These are phyloP conservation scores for Aspergillus coremiiformis DNA, from an alignment of 495 filamentous ascomycete species.

Conservation along the genomic window DNA sequence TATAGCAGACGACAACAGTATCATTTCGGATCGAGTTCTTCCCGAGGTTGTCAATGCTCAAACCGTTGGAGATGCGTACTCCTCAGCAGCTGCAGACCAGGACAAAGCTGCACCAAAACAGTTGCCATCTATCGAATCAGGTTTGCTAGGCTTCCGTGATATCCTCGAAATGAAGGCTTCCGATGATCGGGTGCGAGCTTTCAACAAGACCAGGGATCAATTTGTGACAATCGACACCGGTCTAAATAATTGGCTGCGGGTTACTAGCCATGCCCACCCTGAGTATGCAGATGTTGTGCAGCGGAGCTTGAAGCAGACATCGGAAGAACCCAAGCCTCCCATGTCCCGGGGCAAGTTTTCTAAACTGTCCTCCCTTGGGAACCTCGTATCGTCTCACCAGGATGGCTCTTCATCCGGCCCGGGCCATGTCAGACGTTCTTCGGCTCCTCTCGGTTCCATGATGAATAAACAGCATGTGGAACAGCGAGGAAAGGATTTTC, in stretches of 20 bases:
- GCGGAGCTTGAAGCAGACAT: slow-evolving; percentile 25
- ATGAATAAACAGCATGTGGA: slow-evolving; percentile 47
- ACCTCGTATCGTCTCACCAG: slow-evolving; percentile 33
- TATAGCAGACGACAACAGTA: slow-evolving; percentile 10
- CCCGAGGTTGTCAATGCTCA: slow-evolving; percentile 9
- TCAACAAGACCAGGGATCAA: slow-evolving; percentile 59
- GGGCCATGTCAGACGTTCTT: slow-evolving; percentile 30
- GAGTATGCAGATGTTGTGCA: slow-evolving; percentile 43
- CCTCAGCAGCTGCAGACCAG: background rate
- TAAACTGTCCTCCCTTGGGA: slow-evolving; percentile 33
- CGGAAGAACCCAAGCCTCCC: slow-evolving; percentile 24
- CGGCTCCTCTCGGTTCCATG: slow-evolving; percentile 31
- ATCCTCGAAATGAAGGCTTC: slow-evolving; percentile 57
- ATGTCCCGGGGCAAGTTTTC: slow-evolving; percentile 41
- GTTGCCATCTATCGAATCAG: slow-evolving; percentile 26
- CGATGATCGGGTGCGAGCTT: slow-evolving; percentile 59
- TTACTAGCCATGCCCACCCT: slow-evolving; percentile 41
- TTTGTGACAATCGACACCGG: slow-evolving; percentile 68
- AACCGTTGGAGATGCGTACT: slow-evolving; percentile 2
- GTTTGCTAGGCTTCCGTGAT: slow-evolving; percentile 56
- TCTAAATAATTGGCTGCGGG: slow-evolving; percentile 61
- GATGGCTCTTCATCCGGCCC: slow-evolving; percentile 35
- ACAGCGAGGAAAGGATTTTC: slow-evolving; percentile 72
- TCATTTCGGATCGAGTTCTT: slow-evolving; percentile 5
- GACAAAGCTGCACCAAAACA: background rate